phyloP scores from a whole-genome alignment of 1,284 basidiomycete species.

The Pseudozyma sp. region DNA sequence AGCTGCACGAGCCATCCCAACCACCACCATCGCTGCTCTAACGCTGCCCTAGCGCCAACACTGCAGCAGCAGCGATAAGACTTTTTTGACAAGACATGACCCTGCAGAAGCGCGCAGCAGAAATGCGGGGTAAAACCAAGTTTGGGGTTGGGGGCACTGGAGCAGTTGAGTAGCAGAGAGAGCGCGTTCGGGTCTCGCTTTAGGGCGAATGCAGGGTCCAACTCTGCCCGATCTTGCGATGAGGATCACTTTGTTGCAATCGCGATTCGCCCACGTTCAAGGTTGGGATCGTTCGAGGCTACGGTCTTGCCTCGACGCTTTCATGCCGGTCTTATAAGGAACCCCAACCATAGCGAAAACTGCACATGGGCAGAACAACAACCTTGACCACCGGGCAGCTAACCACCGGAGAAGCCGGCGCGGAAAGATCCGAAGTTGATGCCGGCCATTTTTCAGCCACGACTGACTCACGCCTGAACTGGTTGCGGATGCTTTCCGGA shows the following conservation, averaged over 20 bases:
- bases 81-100: background rate
- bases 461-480: too few relatives aligned
- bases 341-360: too few relatives aligned
- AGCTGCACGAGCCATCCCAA: constrained; percentile 24
- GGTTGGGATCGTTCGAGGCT: too few relatives aligned
- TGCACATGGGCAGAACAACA: too few relatives aligned
- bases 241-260: too few relatives aligned
- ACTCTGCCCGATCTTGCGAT: background rate
- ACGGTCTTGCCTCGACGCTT: too few relatives aligned
- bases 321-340: too few relatives aligned
- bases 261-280: too few relatives aligned
- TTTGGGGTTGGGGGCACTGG: background rate
- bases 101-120: constrained; percentile 33
- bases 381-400: too few relatives aligned
- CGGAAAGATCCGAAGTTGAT: constrained; percentile 2
- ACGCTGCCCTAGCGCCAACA: constrained; percentile 1
- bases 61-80: constrained; percentile 11
- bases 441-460: background rate
- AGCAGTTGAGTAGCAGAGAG: constrained; percentile 9
- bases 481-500: background rate
- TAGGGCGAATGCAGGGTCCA: constrained; percentile 1
- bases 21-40: background rate
- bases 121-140: constrained; percentile 32
- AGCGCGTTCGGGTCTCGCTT: background rate
- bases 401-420: too few relatives aligned